phyloP scores from a whole-genome alignment of 2,329 filamentous ascomycete genomes.

The Zalaria obscura region DNA sequence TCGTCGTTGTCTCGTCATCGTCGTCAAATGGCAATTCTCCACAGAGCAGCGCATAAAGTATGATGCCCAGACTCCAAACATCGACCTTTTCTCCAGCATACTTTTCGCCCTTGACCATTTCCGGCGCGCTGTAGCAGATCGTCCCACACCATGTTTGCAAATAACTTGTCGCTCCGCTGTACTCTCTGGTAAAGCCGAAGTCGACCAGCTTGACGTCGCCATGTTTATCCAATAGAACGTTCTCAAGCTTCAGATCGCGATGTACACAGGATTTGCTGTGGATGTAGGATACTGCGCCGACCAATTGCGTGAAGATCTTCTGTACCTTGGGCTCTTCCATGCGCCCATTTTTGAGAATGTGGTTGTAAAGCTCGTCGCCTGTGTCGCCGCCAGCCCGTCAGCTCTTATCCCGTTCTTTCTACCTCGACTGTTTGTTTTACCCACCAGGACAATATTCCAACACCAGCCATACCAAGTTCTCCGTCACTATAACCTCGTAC shows the following conservation, averaged over 20 bases:
- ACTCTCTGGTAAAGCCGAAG: constrained; percentile 95
- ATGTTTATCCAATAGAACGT: constrained; percentile 88
- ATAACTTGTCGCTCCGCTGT: constrained; percentile 87
- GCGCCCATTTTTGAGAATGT: constrained; percentile 75
- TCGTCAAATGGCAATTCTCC: constrained; percentile 92
- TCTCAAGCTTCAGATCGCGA: constrained; percentile 90
- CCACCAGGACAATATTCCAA: constrained; percentile 89
- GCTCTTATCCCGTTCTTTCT: background rate
- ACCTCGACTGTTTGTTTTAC: constrained; percentile 6
- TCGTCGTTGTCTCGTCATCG: constrained; percentile 82
- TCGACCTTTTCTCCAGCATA: constrained; percentile 97
- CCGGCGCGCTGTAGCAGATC: constrained; percentile 91
- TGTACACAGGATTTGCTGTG: constrained; percentile 93
- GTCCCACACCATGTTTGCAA: constrained; percentile 96
- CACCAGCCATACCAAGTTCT: constrained; percentile 87
- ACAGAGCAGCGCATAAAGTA: constrained; percentile 67
- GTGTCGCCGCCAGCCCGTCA: constrained; percentile 14
- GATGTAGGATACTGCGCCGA: constrained; percentile 88
- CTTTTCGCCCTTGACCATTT: constrained; percentile 97
- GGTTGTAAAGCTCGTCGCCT: constrained; percentile 96
- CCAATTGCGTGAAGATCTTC: constrained; percentile 89
- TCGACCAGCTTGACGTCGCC: constrained; percentile 97
- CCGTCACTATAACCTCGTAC: constrained; percentile 97
- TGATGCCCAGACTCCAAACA: constrained; percentile 82
- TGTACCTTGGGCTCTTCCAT: constrained; percentile 78